These are phyloP conservation scores for Asparagopsis taxiformis DNA, from an alignment of 31 red algal species.

Conservation along the genomic window DNA sequence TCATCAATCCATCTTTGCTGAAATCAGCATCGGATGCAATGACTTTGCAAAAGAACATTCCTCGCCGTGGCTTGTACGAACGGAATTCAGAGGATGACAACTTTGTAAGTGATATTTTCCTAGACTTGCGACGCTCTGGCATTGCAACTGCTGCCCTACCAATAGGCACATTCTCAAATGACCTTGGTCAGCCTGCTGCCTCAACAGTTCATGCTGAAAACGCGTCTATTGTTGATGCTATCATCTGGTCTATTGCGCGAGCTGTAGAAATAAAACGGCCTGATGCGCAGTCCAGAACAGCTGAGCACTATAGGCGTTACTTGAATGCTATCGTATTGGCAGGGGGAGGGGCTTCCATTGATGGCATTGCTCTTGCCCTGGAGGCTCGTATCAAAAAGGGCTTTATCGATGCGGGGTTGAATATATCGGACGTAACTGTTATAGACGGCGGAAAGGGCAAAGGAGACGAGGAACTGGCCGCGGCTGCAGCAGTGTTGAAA, in stretches of 20 bases:
- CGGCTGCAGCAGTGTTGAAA: slow-evolving; percentile 59
- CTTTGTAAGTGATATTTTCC: slow-evolving; percentile 59
- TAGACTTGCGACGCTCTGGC: slow-evolving; percentile 49
- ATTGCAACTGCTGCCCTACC: slow-evolving; percentile 58
- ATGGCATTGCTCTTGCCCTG: slow-evolving; percentile 55
- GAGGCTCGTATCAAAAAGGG: slow-evolving; percentile 67
- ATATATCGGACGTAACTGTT: slow-evolving; percentile 62
- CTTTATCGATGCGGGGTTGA: slow-evolving; percentile 46
- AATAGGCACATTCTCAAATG: slow-evolving; percentile 61
- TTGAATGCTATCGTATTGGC: slow-evolving; percentile 58
- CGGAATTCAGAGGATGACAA: slow-evolving; percentile 67
- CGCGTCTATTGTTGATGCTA: slow-evolving; percentile 56
- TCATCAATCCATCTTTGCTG: slow-evolving; percentile 50
- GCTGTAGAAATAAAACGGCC: slow-evolving; percentile 46
- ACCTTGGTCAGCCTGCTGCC: slow-evolving; percentile 43
- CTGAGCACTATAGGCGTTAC: slow-evolving; percentile 56
- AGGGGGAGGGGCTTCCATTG: slow-evolving; percentile 57
- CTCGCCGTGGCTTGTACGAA: slow-evolving; percentile 17
- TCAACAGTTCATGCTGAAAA: slow-evolving; percentile 13
- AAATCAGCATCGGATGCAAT: slow-evolving; percentile 23
- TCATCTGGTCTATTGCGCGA: slow-evolving; percentile 60
- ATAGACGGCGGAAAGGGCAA: slow-evolving; percentile 67
- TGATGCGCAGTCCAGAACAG: slow-evolving; percentile 47
- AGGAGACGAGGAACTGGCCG: slow-evolving; percentile 62
- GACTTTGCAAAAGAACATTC: slow-evolving; percentile 25